Evolutionary conservation across 192 early-diverging fungal species (phyloP), one percentile per base, ranked within the genome.

Genomic region (Coemansia sp.): DNA sequence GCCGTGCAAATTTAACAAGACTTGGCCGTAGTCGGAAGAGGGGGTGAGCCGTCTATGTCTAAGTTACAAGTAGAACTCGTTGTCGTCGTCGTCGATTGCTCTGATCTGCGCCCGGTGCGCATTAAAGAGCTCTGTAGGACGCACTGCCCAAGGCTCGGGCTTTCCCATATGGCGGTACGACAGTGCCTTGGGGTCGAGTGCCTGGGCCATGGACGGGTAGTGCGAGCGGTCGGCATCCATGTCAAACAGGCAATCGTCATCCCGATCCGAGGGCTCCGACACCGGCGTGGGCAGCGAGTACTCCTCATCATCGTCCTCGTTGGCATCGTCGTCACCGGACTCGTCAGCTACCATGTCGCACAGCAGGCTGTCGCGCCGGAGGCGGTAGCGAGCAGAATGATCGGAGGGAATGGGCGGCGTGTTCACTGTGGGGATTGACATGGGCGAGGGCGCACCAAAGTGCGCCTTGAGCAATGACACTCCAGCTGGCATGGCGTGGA

Each of bases 11-110:
- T 61, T 31, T 35, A 37, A 41, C 31, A 48, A 63, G 34, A 64
- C 43, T 18, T 64, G 62, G 45, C 62, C 33, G 28, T 23, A 62
- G 60, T 43, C 41, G 25, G 50, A 14, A n/a, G 28, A 26, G 50
- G 55, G 56, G 56, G 7, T 9, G 9, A 6, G 6, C 3, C 33
- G 55, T 57, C 25, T 57, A 57, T 58, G 56, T 58, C 16, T 10
- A 48, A 26, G 21, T 3, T 58, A 55, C 23, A 64, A 35, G 59
- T 73, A 80, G 36, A 70, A 81, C 55, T 75, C 78, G 61, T 81
- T 70, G 69, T 81, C 78, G 52, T 75, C 78, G 33, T 75, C 78
- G 56, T 81, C 78, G 45, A 81, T 75, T 43, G 67, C 78, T 7
- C 63, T 66, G 47, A 81, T 66, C 61, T 81, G 78, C 1, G 73